These are phyloP conservation scores for Kluyveromyces marxianus DNA, from an alignment of 1,139 yeast genomes.

Conservation along the genomic window DNA sequence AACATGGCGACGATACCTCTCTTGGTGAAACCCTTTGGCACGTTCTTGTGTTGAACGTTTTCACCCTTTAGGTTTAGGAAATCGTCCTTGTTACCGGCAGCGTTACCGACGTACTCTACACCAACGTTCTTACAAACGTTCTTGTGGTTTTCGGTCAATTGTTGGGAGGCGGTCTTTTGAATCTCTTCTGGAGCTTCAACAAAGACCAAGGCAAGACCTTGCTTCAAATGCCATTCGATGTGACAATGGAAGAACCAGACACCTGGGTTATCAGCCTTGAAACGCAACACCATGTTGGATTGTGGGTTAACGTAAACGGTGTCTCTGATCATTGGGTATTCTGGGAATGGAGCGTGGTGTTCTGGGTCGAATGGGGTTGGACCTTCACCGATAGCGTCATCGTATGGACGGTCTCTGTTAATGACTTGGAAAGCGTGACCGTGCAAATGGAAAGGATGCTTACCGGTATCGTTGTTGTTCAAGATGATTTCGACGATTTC, in stretches of 20 bases:
- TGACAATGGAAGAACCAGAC: constrained; percentile 95
- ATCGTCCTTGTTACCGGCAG: constrained; percentile 67
- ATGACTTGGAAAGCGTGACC: constrained; percentile 72
- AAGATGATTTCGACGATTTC: constrained; percentile 61
- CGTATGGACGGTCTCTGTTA: constrained; percentile 40
- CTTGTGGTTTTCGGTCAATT: constrained; percentile 48
- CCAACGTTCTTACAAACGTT: constrained; percentile 50
- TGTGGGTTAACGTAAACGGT: constrained; percentile 58
- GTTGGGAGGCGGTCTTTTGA: constrained; percentile 41
- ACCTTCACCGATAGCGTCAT: constrained; percentile 37
- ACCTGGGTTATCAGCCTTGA: constrained; percentile 80
- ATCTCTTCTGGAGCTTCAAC: constrained; percentile 69
- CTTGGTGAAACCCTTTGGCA: constrained; percentile 84
- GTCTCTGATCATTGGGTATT: constrained; percentile 64
- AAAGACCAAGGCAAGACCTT: constrained; percentile 70
- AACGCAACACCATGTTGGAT: constrained; percentile 63
- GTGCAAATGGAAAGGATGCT: constrained; percentile 85
- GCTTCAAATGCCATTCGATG: constrained; percentile 88
- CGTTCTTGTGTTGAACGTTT: constrained; percentile 50
- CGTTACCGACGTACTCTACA: constrained; percentile 60
- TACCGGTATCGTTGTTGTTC: constrained; percentile 68
- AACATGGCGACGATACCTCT: constrained; percentile 85
- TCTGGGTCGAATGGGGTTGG: constrained; percentile 43
- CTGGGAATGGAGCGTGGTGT: constrained; percentile 51
- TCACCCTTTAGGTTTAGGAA: constrained; percentile 62